Evolutionary conservation across 768 basidiomycete species (phyloP).

Genomic region (Collybiopsis luxurians): DNA sequence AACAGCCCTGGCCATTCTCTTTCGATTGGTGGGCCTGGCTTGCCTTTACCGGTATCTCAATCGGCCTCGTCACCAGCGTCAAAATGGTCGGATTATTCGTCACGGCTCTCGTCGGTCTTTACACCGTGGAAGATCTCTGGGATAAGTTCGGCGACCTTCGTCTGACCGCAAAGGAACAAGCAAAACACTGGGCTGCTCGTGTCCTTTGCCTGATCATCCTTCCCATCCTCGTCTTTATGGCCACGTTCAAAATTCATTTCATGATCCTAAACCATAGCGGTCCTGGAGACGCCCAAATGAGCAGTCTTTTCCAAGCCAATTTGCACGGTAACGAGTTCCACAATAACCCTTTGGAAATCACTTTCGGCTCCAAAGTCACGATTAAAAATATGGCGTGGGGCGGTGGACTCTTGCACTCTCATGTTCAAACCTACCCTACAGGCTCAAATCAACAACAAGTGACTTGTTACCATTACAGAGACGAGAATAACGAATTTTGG

Average conservation of each 20-base stretch:
- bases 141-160: slow-evolving; percentile 95
- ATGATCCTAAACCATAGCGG: slow-evolving; percentile 91
- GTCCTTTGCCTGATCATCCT: slow-evolving; percentile 82
- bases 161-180: slow-evolving; percentile 86
- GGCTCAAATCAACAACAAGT: slow-evolving; percentile 95
- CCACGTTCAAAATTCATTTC: slow-evolving; percentile 96
- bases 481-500: slow-evolving; percentile 92
- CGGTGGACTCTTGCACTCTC: slow-evolving; percentile 94
- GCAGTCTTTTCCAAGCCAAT: slow-evolving; percentile 96
- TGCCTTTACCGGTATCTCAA: slow-evolving; percentile 86
- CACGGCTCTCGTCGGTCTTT: slow-evolving; percentile 90
- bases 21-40: slow-evolving; percentile 99
- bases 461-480: slow-evolving; percentile 99
- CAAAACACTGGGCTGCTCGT: slow-evolving; percentile 88
- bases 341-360: slow-evolving; percentile 85
- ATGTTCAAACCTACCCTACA: slow-evolving; percentile 90
- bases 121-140: slow-evolving; percentile 98
- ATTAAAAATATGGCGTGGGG: slow-evolving; percentile 98
- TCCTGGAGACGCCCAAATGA: slow-evolving; percentile 98
- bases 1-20: slow-evolving; percentile 93
- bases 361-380: slow-evolving; percentile 86
- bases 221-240: slow-evolving; percentile 90
- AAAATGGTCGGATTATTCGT: slow-evolving; percentile 97
- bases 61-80: slow-evolving; percentile 95
- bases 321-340: slow-evolving; percentile 92